Conservation (phyloP, 2,329 filamentous ascomycete genomes). For the Cyanodermella asteris region DNA sequence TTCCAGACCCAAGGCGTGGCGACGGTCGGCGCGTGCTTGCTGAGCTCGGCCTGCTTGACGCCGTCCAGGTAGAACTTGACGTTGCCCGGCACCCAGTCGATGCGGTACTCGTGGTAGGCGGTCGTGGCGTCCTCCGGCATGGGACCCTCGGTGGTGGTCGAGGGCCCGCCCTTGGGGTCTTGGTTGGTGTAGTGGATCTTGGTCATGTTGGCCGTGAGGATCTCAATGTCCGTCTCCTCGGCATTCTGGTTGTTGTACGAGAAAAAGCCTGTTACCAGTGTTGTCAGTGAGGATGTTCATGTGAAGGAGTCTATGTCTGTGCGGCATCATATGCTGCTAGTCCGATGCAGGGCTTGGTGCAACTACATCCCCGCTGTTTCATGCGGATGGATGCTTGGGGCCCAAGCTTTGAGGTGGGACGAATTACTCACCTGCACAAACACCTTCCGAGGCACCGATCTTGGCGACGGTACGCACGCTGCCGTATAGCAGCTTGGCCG, state of each 20-base stretch:
- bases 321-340: too few species aligned
- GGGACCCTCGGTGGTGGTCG: constrained; percentile 23
- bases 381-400: too few species aligned
- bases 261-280: background rate
- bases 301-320: too few species aligned
- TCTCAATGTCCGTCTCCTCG: constrained; percentile 33
- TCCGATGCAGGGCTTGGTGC: too few species aligned
- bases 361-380: too few species aligned
- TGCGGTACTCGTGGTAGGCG: constrained; percentile 35
- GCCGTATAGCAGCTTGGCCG: constrained; percentile 2
- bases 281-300: too few species aligned
- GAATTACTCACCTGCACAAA: too few species aligned
- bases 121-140: constrained; percentile 28
- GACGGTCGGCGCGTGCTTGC: constrained; percentile 33
- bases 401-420: too few species aligned
- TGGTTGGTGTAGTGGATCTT: constrained; percentile 39
- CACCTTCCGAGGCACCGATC: too few species aligned
- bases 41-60: constrained; percentile 27
- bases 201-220: constrained; percentile 25
- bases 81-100: constrained; percentile 34
- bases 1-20: constrained; percentile 34
- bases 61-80: constrained; percentile 36
- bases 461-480: constrained; percentile 3
- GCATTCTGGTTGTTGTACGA: constrained; percentile 5
- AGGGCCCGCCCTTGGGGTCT: constrained; percentile 15